Percentiles rank a stretch among this genome's conserved stretches.
phyloP scores from a whole-genome alignment of 2,329 filamentous ascomycete species.

The Aspergillus clavatus region DNA sequence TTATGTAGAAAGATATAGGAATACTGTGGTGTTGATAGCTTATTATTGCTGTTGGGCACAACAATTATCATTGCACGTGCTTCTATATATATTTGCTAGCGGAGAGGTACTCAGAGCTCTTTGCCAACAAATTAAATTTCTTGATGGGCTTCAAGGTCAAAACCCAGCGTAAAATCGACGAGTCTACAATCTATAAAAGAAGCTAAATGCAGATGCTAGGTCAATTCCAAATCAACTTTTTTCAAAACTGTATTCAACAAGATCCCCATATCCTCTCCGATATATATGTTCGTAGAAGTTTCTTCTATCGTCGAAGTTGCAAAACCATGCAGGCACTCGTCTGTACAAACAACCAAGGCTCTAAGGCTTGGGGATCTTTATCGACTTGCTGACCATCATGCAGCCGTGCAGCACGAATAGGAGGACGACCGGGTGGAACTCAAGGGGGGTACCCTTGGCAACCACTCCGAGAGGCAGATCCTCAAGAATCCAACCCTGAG shows the following conservation, averaged over 20 bases:
- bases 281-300: constrained; percentile 18
- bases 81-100: too few relatives aligned
- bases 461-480: constrained; percentile 71
- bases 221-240: not conserved
- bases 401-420: constrained; percentile 87
- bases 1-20: too few relatives aligned
- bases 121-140: too few relatives aligned
- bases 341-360: constrained; percentile 7
- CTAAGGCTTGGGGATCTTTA: constrained; percentile 85
- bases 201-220: not conserved
- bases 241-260: constrained; percentile 11
- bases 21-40: too few relatives aligned
- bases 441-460: constrained; percentile 62
- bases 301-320: constrained; percentile 14
- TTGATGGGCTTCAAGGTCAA: too few relatives aligned
- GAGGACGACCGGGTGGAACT: constrained; percentile 77
- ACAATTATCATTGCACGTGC: too few relatives aligned
- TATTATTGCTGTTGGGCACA: too few relatives aligned
- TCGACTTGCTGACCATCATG: constrained; percentile 89
- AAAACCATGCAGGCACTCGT: constrained; percentile 11
- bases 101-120: too few relatives aligned
- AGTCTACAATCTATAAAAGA: too few relatives aligned
- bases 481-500: constrained; percentile 71
- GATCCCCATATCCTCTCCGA: constrained; percentile 10
- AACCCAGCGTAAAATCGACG: too few relatives aligned